phyloP scores from a whole-genome alignment of 306 rosid genomes.

The Cicer pinnatifidum region DNA sequence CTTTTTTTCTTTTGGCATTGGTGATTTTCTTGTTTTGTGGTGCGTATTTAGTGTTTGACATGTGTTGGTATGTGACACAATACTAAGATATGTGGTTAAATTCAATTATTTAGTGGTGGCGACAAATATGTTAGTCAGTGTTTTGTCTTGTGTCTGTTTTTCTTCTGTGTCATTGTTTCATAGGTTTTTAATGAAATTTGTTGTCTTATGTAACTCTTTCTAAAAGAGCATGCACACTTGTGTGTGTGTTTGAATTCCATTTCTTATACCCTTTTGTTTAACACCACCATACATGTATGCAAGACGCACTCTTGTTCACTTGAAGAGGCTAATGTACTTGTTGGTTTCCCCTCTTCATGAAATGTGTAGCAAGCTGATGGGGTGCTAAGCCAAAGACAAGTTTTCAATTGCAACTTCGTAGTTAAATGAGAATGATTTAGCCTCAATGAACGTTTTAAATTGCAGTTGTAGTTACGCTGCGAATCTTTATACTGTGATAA shows the following conservation, averaged over 20 bases:
- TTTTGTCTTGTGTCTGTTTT: too few relatives aligned
- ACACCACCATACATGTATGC: conserved; percentile 20
- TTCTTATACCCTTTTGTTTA: conserved; percentile 38
- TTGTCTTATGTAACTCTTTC: conserved; percentile 29
- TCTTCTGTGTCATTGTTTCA: neutral
- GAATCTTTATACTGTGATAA: too few relatives aligned
- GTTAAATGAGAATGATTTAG: neutral
- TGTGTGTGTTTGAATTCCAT: neutral
- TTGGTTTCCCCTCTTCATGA: conserved; percentile 19
- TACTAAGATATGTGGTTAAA: too few relatives aligned
- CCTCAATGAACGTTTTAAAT: neutral
- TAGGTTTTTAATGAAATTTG: conserved; percentile 18
- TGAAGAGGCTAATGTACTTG: conserved; percentile 31
- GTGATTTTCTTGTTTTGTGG: neutral
- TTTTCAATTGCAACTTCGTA: neutral
- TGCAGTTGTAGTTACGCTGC: neutral
- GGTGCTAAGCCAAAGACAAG: neutral
- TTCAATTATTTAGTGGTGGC: too few relatives aligned
- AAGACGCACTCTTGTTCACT: conserved; percentile 39
- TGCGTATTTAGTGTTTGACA: too few relatives aligned
- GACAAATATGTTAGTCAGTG: too few relatives aligned
- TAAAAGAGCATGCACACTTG: conserved; percentile 16
- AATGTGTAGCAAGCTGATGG: conserved; percentile 15
- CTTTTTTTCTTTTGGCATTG: neutral
- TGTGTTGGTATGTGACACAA: too few relatives aligned